Conservation (phyloP, 345 rosid genomes). For the Eucalyptus sideroxylon region DNA sequence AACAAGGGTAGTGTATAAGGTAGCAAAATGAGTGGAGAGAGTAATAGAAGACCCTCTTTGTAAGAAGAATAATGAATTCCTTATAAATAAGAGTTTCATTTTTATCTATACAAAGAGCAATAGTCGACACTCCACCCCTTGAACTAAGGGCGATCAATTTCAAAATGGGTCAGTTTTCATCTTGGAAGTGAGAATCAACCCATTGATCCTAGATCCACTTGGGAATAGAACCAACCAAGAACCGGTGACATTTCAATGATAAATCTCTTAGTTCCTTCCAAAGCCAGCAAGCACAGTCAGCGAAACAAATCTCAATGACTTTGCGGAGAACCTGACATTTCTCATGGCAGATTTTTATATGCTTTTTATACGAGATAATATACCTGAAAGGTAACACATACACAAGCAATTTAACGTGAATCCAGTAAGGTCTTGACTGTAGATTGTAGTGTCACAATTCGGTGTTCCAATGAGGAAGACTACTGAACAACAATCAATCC, state of each 20-base stretch:
- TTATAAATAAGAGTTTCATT: background rate
- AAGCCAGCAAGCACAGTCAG: background rate
- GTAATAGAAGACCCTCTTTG: background rate
- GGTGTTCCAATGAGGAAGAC: background rate
- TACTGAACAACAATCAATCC: background rate
- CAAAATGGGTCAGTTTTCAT: accelerated
- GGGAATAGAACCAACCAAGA: background rate
- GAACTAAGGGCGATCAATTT: accelerated
- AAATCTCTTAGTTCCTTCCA: background rate
- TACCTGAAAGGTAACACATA: background rate
- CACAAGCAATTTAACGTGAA: background rate
- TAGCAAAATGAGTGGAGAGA: background rate
- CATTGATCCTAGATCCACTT: background rate
- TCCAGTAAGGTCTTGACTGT: background rate
- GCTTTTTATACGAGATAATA: background rate
- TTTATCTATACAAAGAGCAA: background rate
- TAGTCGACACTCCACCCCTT: background rate
- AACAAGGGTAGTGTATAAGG: no score
- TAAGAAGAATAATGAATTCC: no score
- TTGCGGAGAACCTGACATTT: background rate
- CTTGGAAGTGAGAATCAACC: background rate
- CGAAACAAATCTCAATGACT: background rate
- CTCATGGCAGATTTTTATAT: background rate
- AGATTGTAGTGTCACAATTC: background rate
- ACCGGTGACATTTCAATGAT: accelerated